These are phyloP conservation scores for Polygonum aviculare DNA, from an alignment of 148 eudicot species.

Conservation along the genomic window DNA sequence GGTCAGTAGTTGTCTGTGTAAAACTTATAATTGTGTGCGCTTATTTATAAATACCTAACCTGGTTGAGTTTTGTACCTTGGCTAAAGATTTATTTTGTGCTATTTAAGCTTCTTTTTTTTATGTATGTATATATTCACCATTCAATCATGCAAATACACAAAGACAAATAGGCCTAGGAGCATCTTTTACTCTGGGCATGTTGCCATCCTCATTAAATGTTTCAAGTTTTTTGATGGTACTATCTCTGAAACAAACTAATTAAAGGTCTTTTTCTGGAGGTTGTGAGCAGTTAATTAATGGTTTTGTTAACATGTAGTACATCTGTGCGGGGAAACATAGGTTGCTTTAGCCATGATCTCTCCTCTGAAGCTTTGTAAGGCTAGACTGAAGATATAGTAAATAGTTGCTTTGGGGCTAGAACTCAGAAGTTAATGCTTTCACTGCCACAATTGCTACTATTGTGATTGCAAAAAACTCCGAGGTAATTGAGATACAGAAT, in stretches of 20 bases:
- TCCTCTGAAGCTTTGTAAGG: not conserved
- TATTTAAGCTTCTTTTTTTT: not conserved
- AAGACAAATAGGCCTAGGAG: not conserved
- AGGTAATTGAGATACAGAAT: not conserved
- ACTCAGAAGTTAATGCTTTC: not conserved
- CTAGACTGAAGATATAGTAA: not conserved
- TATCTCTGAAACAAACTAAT: not conserved
- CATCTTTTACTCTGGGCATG: not conserved
- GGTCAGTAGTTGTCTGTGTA: constrained; percentile 30
- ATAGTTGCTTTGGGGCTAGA: not conserved
- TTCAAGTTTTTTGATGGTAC: not conserved
- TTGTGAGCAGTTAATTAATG: not conserved
- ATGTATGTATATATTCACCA: not conserved
- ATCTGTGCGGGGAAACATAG: not conserved
- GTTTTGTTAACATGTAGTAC: not conserved
- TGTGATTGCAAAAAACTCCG: not conserved
- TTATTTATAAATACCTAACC: not conserved
- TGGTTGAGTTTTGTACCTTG: not conserved
- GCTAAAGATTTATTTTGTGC: not conserved
- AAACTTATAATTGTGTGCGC: not conserved
- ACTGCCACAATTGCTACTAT: not conserved
- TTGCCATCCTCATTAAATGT: constrained; percentile 11
- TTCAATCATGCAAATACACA: not conserved
- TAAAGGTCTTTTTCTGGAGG: not conserved
- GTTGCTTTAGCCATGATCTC: not conserved